These are phyloP conservation scores for Cynanchum wilfordii DNA, from an alignment of 257 asterid species.

Conservation along the genomic window DNA sequence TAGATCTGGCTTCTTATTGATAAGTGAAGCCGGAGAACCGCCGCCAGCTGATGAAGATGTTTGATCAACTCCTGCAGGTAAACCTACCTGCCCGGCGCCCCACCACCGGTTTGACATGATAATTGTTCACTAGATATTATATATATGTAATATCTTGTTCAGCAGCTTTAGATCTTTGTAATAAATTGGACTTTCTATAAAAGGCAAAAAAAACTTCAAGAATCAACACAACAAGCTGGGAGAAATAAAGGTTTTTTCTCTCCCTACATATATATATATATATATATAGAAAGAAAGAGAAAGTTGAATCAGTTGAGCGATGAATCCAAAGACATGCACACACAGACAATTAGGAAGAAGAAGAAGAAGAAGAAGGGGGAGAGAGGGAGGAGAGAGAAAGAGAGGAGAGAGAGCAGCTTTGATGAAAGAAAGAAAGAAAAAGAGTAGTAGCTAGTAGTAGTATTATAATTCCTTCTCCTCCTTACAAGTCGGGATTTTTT, in stretches of 20 bases:
- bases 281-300: not conserved
- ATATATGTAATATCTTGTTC: not conserved
- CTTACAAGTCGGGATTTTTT: conserved; percentile 5
- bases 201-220: conserved; percentile 5
- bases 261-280: not conserved
- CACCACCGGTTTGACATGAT: conserved; percentile 61
- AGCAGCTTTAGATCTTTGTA: conserved; percentile 1
- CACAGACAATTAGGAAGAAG: not conserved
- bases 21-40: conserved; percentile 21
- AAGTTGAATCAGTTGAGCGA: conserved; percentile 8
- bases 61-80: conserved; percentile 30
- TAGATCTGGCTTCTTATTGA: conserved; percentile 44
- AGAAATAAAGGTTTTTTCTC: conserved; percentile 6
- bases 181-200: conserved; percentile 5
- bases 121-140: no score
- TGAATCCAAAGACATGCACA: conserved; percentile 19
- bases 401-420: not conserved
- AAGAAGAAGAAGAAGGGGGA: not conserved
- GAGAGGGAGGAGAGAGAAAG: not conserved
- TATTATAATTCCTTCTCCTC: not conserved
- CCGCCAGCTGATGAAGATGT: conserved; percentile 28
- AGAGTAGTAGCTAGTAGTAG: not conserved
- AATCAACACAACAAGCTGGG: not conserved
- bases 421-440: not conserved
- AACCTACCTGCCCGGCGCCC: conserved; percentile 52